These are phyloP conservation scores for Polysphondylium violaceum DNA, from an alignment of 78 protist species.

Conservation along the genomic window DNA sequence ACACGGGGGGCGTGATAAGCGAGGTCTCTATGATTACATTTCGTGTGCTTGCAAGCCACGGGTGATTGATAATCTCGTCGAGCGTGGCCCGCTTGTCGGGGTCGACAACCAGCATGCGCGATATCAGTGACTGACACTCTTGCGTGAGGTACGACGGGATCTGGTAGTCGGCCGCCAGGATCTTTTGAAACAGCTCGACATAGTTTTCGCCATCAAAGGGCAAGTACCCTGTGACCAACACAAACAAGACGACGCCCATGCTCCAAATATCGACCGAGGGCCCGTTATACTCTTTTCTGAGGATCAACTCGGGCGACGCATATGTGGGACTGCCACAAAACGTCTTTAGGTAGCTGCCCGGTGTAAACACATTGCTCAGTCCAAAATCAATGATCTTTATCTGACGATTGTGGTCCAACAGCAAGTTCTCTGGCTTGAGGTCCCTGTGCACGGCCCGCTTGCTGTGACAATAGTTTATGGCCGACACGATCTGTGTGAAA, in stretches of 20 bases:
- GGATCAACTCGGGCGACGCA: constrained; percentile 91
- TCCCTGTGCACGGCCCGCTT: constrained; percentile 83
- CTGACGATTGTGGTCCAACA: constrained; percentile 91
- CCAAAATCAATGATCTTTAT: constrained; percentile 95
- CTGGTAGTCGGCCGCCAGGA: constrained; percentile 85
- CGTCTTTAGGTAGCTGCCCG: constrained; percentile 87
- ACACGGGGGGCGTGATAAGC: background rate
- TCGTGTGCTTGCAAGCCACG: constrained; percentile 43
- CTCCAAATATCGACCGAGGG: constrained; percentile 96
- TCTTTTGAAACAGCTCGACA: constrained; percentile 94
- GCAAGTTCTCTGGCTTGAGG: constrained; percentile 93
- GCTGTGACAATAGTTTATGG: constrained; percentile 90
- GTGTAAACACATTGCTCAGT: constrained; percentile 80
- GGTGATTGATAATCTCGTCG: constrained; percentile 69
- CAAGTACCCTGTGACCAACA: constrained; percentile 96
- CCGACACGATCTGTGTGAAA: constrained; percentile 87
- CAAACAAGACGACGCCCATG: constrained; percentile 96
- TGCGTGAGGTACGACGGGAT: constrained; percentile 75
- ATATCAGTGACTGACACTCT: constrained; percentile 90
- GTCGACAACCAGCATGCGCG: constrained; percentile 95
- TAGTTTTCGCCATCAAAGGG: constrained; percentile 99
- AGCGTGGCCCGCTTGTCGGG: constrained; percentile 84
- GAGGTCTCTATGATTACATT: constrained; percentile 4
- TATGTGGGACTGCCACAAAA: constrained; percentile 95
- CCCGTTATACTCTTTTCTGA: constrained; percentile 86